Percentiles rank a stretch among this genome's conserved stretches.
These are phyloP conservation scores for Rhodamnia rubescens DNA, from an alignment of 345 rosid genomes.

Conservation along the genomic window DNA sequence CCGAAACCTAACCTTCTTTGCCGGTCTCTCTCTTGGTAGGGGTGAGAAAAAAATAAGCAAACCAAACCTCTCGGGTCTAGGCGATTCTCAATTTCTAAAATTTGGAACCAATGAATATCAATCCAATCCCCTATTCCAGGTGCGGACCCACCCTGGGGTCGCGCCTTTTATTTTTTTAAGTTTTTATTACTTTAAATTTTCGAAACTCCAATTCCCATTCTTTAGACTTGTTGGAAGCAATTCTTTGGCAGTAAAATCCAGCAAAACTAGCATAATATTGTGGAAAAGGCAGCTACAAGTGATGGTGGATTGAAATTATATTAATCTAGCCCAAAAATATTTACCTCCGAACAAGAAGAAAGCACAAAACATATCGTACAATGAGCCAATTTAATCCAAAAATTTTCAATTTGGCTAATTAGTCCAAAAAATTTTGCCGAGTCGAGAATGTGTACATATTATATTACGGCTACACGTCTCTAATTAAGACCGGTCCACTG, in stretches of 20 bases:
- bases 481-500: neutral
- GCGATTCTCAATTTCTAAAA: no score
- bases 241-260: neutral
- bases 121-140: no score
- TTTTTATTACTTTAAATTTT: no score
- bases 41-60: no score
- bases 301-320: neutral
- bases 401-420: neutral
- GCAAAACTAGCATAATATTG: neutral
- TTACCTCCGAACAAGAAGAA: neutral
- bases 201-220: no score
- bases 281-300: neutral
- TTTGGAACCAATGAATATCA: no score
- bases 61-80: no score
- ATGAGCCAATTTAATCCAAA: fast-evolving
- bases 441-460: neutral
- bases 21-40: neutral
- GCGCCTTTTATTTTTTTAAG: no score
- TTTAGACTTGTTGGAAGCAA: neutral
- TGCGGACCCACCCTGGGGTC: no score
- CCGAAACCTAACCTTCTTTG: neutral
- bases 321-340: neutral
- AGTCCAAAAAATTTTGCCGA: neutral
- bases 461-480: neutral
- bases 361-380: neutral